Evolutionary conservation across 208 protist species (phyloP), one percentile per base, ranked within the genome.

Genomic region (Trypanosoma mega): DNA sequence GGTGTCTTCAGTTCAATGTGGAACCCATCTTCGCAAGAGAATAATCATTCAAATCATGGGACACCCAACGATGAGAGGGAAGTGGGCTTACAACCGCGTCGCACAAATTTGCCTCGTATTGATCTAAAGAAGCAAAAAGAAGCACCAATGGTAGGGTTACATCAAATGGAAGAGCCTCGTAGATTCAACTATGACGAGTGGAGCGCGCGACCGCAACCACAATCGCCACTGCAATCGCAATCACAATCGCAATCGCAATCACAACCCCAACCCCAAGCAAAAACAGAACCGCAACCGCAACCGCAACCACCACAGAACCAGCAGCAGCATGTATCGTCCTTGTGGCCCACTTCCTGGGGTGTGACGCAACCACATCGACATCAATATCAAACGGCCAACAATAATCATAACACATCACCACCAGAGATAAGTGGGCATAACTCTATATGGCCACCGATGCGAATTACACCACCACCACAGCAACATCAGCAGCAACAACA

Each of bases 281-380:
- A 14, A 30, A 30, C 54, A 5, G 6, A 20, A 23, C 51, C 18
- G 27, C 50, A 34, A 20, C 24, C 6, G 24, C 31, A 16, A 18
- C 47, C 41, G 18, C 60, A 66, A 27, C 65, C 66, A 47, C 57
- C 66, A 34, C 47, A 58, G 16, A 34, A 47, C 37, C 50, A 41
- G 18, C 63, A 69, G 14, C 51, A 69, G 26, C 20, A 30, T 30
- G 34, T 23, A 21, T 36, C 23, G 3, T 39, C 34, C 12, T 6
- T 39, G 34, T 39, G 34, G 34, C 34, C 34, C 34, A 16, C 34
- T 39, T 39, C 34, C 12, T 39, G 34, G 34, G 34, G 34, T 39
- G 34, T 39, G 34, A 39, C 34, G 8, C 34, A 6, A 12, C 8
- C 34, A 12, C 34, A 6, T 39, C 8, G n/a, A n/a, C n/a, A n/a